Evolutionary conservation across 768 basidiomycete species (phyloP).

Genomic region (Podaxis carcinomalis): DNA sequence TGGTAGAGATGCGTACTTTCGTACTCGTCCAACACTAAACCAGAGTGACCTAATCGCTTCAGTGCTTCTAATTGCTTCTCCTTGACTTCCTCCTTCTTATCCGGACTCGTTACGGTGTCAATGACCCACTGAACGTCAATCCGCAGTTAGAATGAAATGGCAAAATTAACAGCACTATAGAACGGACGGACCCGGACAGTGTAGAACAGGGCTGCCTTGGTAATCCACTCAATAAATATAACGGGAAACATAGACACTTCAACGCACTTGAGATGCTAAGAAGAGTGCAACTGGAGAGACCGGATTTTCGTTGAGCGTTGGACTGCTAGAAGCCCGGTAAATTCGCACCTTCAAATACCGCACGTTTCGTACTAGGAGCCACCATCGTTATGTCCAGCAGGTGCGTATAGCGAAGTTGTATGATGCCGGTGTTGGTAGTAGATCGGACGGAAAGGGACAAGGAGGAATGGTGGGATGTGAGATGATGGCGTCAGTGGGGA

Average conservation of each 20-base stretch:
- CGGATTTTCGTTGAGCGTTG: slow-evolving; percentile 10
- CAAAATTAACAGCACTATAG: not conserved
- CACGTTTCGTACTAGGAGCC: slow-evolving; percentile 35
- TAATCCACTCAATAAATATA: slow-evolving; percentile 19
- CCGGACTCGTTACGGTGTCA: slow-evolving; percentile 47
- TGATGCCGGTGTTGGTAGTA: too few species aligned
- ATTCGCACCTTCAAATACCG: slow-evolving; percentile 39
- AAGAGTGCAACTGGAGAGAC: slow-evolving; percentile 43
- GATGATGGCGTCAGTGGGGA: not conserved
- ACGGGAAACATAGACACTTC: not conserved
- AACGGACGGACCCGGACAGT: slow-evolving; percentile 57
- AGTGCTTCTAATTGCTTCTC: slow-evolving; percentile 68
- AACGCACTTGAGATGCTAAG: slow-evolving; percentile 46
- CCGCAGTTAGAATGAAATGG: not conserved
- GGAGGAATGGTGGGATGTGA: not conserved
- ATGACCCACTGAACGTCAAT: slow-evolving; percentile 54
- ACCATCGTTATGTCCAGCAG: slow-evolving; percentile 19
- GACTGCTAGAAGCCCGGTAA: not conserved
- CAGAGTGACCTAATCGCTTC: slow-evolving; percentile 64
- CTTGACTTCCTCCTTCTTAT: slow-evolving; percentile 57
- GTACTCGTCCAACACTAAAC: slow-evolving; percentile 83
- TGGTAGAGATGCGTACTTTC: slow-evolving; percentile 58
- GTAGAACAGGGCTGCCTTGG: slow-evolving; percentile 76
- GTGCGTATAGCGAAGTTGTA: not conserved
- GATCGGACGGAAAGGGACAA: not conserved